phyloP scores from a whole-genome alignment of 352 stramenopile species.

The Thraustochytrium striatum region DNA sequence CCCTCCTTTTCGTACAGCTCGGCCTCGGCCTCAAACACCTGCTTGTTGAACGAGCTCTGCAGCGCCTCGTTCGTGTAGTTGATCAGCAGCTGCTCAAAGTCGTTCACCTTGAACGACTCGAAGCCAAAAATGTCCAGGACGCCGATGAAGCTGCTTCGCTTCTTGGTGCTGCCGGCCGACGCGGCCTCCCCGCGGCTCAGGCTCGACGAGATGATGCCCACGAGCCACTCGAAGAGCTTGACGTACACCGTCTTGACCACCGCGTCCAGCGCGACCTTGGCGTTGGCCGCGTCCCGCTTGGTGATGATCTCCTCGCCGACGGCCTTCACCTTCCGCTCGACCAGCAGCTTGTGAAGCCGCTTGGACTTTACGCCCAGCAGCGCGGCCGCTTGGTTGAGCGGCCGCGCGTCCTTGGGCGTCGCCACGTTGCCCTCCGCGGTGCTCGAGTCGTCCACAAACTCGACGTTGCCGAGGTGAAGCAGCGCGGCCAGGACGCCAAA shows the following conservation, averaged over 20 bases:
- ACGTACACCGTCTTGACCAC: conserved; percentile 90
- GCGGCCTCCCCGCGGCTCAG: conserved; percentile 59
- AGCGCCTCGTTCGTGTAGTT: conserved; percentile 82
- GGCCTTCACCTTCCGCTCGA: background rate
- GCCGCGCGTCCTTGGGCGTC: conserved; percentile 52
- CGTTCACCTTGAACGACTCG: conserved; percentile 89
- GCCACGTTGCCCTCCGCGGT: conserved; percentile 7
- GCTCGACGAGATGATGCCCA: conserved; percentile 74
- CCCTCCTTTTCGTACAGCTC: conserved; percentile 72
- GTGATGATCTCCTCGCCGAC: conserved; percentile 60
- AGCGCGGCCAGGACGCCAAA: conserved; percentile 81
- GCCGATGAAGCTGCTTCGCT: conserved; percentile 80
- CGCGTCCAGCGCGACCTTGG: conserved; percentile 76
- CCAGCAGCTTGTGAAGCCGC: background rate
- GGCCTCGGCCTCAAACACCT: conserved; percentile 77
- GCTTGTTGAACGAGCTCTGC: conserved; percentile 81
- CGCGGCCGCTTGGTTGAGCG: background rate
- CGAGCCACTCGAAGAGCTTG: conserved; percentile 91
- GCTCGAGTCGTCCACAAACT: conserved; percentile 57
- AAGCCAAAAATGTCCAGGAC: conserved; percentile 96
- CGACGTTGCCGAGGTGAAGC: conserved; percentile 89
- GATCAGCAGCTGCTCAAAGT: conserved; percentile 80
- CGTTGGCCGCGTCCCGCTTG: conserved; percentile 64
- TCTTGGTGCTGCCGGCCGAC: conserved; percentile 69
- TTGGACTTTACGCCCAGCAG: conserved; percentile 30